These are phyloP conservation scores for Fonsecaea pedrosoi DNA, from an alignment of 2,329 filamentous ascomycete genomes.

Conservation along the genomic window DNA sequence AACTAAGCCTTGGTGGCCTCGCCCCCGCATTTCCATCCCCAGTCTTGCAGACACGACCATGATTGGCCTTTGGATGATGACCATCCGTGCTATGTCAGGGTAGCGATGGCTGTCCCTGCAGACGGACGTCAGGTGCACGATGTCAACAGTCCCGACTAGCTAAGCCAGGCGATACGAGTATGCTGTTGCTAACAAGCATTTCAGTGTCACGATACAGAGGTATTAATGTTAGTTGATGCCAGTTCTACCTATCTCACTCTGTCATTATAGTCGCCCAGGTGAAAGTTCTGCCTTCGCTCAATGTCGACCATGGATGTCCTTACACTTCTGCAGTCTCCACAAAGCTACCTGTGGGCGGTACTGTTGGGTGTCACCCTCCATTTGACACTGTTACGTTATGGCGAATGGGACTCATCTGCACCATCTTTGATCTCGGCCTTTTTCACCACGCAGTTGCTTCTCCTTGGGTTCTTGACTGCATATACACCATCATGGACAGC, in stretches of 20 bases:
- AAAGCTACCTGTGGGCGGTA: background rate
- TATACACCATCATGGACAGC: background rate
- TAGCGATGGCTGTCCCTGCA: background rate
- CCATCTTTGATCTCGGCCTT: background rate
- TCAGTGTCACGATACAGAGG: background rate
- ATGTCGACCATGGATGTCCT: background rate
- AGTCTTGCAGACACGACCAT: conserved; percentile 1
- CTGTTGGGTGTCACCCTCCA: conserved; percentile 4
- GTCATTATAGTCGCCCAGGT: background rate
- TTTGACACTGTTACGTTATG: conserved; percentile 2
- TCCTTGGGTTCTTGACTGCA: background rate
- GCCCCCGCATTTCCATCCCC: background rate
- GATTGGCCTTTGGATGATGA: background rate
- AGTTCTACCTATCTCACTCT: background rate
- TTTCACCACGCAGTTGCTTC: background rate
- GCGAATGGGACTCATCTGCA: conserved; percentile 12
- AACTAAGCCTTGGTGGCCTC: background rate
- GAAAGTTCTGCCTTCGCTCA: background rate
- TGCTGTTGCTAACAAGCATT: background rate
- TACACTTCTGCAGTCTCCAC: background rate
- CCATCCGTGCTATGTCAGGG: background rate
- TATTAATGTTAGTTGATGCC: conserved; percentile 2
- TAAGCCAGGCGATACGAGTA: background rate
- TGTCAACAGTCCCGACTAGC: background rate
- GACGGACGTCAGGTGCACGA: conserved; percentile 5